phyloP scores from a whole-genome alignment of 1,284 basidiomycete genomes.

The Dichomitus squalens region DNA sequence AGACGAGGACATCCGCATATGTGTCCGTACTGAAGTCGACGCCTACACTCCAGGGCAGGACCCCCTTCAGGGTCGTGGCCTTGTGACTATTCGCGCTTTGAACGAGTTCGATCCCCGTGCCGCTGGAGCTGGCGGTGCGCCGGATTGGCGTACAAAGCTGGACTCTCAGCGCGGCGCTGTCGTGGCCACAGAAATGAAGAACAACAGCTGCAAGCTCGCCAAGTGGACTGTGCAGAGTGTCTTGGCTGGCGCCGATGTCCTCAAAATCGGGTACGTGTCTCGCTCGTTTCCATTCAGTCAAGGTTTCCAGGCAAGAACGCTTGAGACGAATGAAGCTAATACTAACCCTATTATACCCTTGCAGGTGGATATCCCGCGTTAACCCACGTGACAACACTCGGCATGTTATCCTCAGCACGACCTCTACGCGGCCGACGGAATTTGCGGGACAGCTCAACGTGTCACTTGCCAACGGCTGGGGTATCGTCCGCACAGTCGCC shows the following conservation, averaged over 20 bases:
- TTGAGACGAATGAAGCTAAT: not conserved
- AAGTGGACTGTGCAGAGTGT: conserved; percentile 98
- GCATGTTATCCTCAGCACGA: conserved; percentile 94
- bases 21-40: conserved; percentile 96
- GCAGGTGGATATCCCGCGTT: conserved; percentile 89
- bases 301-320: not conserved
- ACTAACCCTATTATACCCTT: not conserved
- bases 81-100: conserved; percentile 92
- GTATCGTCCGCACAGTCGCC: conserved; percentile 93
- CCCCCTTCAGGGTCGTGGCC: conserved; percentile 73
- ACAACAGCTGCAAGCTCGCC: conserved; percentile 98
- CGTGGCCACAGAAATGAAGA: conserved; percentile 99
- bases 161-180: conserved; percentile 98
- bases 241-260: conserved; percentile 92
- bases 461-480: conserved; percentile 96
- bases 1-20: conserved; percentile 90
- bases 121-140: conserved; percentile 88
- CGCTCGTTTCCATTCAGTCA: not conserved
- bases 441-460: conserved; percentile 97
- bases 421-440: conserved; percentile 92
- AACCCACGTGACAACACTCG: conserved; percentile 94
- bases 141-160: conserved; percentile 96
- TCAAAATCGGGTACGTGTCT: conserved; percentile 91
- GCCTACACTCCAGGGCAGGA: conserved; percentile 75
- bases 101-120: conserved; percentile 98